Base-by-base conservation (phyloP, 2,329 filamentous ascomycete genomes). In the Phialophora tarda region DNA sequence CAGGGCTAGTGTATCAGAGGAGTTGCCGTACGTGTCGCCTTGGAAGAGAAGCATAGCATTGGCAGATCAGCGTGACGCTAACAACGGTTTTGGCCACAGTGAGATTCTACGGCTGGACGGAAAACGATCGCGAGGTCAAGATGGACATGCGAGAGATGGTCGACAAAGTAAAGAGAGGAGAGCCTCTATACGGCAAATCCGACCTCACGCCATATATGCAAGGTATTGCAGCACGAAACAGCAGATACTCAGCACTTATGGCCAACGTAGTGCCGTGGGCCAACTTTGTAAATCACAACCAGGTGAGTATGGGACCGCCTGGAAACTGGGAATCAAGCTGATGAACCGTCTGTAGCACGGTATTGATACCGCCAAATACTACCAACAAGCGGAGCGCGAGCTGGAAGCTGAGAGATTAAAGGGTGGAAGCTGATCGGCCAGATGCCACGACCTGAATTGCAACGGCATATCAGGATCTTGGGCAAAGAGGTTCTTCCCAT, bases 81-180 rank as follows among this genome's bases (percentile, higher is more conserved):
- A 34, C 28, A 7, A 58, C 50, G 28, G 30, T 12, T 30, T 5
- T 17, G 24, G 26, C 38, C 54, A 70, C 76, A 97, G 93, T 94
- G 75, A 91, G 95, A 71, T 98, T 99, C 82, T 98, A 97, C 82
- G 95, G 95, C 74, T 92, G 93, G 80, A 89, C 87, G 56, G 95
- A 99, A 81, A 99, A 99, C 82, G 82, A 89, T 62, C 89, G 95
- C 74, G 95, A 99, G 80, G 83, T 95, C 65, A 91, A 97, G 71
- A 89, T 96, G 89, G 95, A 99, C 78, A 98, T 98, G 93, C 87
- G 88, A 71, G 95, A 99, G 81, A 99, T 99, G 95, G 93, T 97
- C 44, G 87, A 89, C 78, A 96, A 94, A 82, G 93, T 98, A 78
- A 99, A 98, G 86, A 87, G 86, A 66, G 94, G 94, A 71, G 86